Percentiles rank a stretch among this genome's conserved stretches.
Conservation (phyloP, 2,329 filamentous ascomycete genomes). For the Apiospora pterosperma region DNA sequence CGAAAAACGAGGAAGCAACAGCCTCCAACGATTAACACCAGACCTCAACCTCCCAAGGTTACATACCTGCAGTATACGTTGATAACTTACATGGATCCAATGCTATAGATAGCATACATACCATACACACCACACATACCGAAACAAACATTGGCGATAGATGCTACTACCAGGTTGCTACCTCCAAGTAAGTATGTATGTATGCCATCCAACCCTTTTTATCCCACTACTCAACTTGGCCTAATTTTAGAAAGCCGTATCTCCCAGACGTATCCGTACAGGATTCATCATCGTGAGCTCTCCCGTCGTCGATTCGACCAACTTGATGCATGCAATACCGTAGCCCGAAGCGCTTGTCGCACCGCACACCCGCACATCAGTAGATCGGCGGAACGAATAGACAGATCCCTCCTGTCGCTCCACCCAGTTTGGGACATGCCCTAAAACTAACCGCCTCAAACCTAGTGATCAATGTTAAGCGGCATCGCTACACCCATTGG, state of each 20-base stretch:
- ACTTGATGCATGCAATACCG: not conserved
- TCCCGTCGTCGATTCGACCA: not conserved
- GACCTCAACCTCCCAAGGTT: not conserved
- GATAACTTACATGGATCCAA: not conserved
- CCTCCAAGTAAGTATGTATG: no score
- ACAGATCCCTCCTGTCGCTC: not conserved
- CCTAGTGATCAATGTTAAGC: conserved; percentile 3
- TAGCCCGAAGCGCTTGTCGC: not conserved
- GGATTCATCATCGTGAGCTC: not conserved
- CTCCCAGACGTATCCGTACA: not conserved
- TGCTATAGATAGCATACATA: not conserved
- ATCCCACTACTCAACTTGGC: not conserved
- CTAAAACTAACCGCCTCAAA: not conserved
- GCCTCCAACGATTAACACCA: not conserved
- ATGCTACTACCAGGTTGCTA: no score
- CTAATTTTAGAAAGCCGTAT: not conserved
- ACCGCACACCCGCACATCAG: not conserved
- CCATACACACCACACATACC: no score
- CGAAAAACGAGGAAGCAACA: not conserved
- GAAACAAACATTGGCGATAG: not conserved
- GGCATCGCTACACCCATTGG: not conserved
- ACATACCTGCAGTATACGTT: not conserved
- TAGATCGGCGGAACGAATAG: not conserved
- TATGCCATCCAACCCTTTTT: not conserved
- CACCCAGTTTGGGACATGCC: not conserved